These are phyloP conservation scores for Cryphonectria japonica DNA, from an alignment of 2,329 filamentous ascomycete genomes.

Conservation along the genomic window DNA sequence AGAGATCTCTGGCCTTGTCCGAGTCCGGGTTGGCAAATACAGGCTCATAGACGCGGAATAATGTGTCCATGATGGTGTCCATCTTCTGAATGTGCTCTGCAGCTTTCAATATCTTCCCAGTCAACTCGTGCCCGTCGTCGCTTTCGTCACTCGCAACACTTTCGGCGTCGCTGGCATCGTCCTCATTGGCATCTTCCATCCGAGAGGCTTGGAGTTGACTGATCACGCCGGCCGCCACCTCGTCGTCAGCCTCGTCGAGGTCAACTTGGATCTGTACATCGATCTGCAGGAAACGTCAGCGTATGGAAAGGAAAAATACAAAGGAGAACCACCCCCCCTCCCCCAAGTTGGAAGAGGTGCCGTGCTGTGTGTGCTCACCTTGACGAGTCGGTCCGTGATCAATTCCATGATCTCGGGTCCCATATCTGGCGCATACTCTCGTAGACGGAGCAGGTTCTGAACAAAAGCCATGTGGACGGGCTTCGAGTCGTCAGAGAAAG, in stretches of 20 bases:
- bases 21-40: conserved; percentile 71
- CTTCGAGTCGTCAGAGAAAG: conserved; percentile 75
- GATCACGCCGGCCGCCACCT: conserved; percentile 75
- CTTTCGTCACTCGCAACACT: conserved; percentile 73
- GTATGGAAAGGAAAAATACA: neutral
- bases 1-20: conserved; percentile 70
- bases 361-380: conserved; percentile 40
- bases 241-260: conserved; percentile 89
- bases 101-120: conserved; percentile 68
- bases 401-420: conserved; percentile 80
- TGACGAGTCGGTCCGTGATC: conserved; percentile 84
- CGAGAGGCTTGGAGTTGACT: conserved; percentile 47
- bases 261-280: conserved; percentile 96
- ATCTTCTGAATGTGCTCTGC: conserved; percentile 88
- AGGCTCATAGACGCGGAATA: conserved; percentile 82
- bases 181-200: conserved; percentile 52
- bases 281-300: conserved; percentile 49
- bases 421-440: conserved; percentile 76
- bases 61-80: conserved; percentile 83
- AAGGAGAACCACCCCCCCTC: too few species aligned
- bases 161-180: conserved; percentile 67
- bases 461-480: conserved; percentile 87
- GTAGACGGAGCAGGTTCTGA: conserved; percentile 77
- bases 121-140: conserved; percentile 62
- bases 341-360: neutral